Percentiles rank a stretch among this genome's conserved stretches.
Evolutionary conservation across 805 yeast genomes (phyloP).

Genomic region (Priceomyces medius): DNA sequence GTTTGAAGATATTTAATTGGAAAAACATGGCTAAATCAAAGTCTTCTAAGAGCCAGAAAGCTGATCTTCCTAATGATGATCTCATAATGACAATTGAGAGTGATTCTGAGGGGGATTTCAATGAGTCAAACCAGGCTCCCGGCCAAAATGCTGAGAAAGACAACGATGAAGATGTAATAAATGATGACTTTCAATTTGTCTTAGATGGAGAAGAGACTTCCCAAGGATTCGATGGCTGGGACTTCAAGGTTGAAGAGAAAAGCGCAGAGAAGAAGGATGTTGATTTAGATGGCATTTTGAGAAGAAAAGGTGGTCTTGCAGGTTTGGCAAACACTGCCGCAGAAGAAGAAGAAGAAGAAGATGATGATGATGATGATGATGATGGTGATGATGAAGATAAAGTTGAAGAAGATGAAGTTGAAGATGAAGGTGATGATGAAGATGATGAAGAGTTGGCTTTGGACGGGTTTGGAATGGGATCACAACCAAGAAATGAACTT

Average conservation of each 20-base stretch:
- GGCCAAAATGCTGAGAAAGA: slow-evolving; percentile 13
- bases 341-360: slow-evolving; percentile 19
- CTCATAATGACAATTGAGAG: slow-evolving; percentile 77
- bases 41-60: slow-evolving; percentile 1
- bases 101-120: slow-evolving; percentile 55
- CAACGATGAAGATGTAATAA: slow-evolving; percentile 47
- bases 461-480: slow-evolving; percentile 49
- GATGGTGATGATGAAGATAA: slow-evolving; percentile 22
- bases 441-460: slow-evolving; percentile 40
- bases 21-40: slow-evolving; percentile 7
- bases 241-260: slow-evolving; percentile 56
- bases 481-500: slow-evolving; percentile 38
- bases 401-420: slow-evolving; percentile 30
- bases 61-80: slow-evolving; percentile 34
- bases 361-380: slow-evolving; percentile 21
- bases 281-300: slow-evolving; percentile 83
- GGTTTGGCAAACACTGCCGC: slow-evolving; percentile 42
- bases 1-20: neutral
- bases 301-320: slow-evolving; percentile 75
- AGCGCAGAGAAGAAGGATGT: slow-evolving; percentile 54
- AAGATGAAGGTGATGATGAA: slow-evolving; percentile 30
- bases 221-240: slow-evolving; percentile 74
- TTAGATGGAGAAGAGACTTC: slow-evolving; percentile 56
- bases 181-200: slow-evolving; percentile 73
- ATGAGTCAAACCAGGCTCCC: slow-evolving; percentile 20